phyloP scores from a whole-genome alignment of 177 flowering plant genomes.

The Vitis hybrid region DNA sequence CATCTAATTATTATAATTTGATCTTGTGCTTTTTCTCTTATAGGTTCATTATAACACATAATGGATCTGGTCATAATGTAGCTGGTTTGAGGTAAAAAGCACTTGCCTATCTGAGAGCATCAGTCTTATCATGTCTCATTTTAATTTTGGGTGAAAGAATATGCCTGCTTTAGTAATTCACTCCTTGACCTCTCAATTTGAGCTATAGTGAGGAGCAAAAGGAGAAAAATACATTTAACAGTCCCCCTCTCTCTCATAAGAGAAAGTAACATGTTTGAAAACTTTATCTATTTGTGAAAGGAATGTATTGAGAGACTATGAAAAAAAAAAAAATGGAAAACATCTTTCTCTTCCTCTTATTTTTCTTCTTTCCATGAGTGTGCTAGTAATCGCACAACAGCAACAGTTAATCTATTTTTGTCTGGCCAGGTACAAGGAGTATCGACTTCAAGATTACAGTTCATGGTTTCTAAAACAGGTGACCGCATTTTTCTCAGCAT shows the following conservation, averaged over 20 bases:
- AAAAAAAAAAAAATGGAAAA: no score
- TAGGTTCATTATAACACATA: constrained; percentile 92
- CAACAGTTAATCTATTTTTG: background rate
- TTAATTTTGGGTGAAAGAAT: constrained; percentile 2
- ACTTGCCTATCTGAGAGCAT: background rate
- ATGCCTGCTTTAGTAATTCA: background rate
- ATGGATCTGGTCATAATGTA: constrained; percentile 79
- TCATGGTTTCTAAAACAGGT: constrained; percentile 91
- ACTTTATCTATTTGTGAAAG: no score
- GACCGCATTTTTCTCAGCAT: constrained; percentile 1
- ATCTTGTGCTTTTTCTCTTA: constrained; percentile 7
- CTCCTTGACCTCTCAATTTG: no score
- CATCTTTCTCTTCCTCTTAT: background rate
- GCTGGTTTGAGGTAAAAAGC: constrained; percentile 69
- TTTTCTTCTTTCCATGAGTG: background rate
- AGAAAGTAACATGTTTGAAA: no score
- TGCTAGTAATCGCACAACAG: no score
- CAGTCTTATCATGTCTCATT: background rate
- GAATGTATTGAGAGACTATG: no score
- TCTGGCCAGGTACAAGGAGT: constrained; percentile 81
- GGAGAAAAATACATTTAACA: background rate
- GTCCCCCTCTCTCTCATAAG: background rate
- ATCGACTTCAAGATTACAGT: constrained; percentile 83
- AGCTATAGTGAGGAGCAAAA: no score
- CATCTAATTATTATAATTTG: no score